Evolutionary conservation across 371 early-diverging fungal genomes (phyloP).

Genomic region (Umbelopsis sp.): DNA sequence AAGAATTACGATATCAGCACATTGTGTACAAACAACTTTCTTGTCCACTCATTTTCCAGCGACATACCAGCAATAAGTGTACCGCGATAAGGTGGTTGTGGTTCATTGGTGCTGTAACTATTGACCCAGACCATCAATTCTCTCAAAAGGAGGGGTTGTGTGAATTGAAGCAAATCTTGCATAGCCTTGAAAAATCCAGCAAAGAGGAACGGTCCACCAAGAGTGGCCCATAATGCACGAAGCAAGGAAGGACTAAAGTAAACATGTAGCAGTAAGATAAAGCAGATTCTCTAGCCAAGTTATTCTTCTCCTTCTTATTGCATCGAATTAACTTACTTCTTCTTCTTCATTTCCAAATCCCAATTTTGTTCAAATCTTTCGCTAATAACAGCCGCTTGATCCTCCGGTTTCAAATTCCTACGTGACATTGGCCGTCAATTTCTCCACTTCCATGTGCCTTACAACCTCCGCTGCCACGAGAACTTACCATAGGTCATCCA

Average conservation of each 20-base stretch:
- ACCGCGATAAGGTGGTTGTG: constrained; percentile 66
- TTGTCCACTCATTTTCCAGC: background rate
- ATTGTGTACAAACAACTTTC: background rate
- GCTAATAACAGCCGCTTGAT: constrained; percentile 69
- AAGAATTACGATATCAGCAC: background rate
- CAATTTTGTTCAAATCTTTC: constrained; percentile 70
- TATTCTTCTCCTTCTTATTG: background rate
- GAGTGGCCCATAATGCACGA: constrained; percentile 61
- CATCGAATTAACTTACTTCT: constrained; percentile 43
- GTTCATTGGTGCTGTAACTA: constrained; percentile 52
- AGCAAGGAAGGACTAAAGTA: constrained; percentile 69
- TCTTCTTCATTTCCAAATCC: constrained; percentile 65
- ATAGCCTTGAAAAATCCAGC: constrained; percentile 76
- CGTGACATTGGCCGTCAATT: background rate
- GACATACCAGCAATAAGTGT: constrained; percentile 57
- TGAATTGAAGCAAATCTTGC: constrained; percentile 83
- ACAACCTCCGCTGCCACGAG: background rate
- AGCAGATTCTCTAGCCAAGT: background rate
- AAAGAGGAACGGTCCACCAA: constrained; percentile 72
- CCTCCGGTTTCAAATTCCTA: constrained; percentile 63
- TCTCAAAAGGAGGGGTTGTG: constrained; percentile 84
- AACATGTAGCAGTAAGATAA: background rate
- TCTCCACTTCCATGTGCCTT: constrained; percentile 28
- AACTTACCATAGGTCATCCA: constrained; percentile 80
- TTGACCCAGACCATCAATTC: constrained; percentile 76